phyloP scores from a whole-genome alignment of 495 filamentous ascomycete species.

The Penicillium bialowiezense region DNA sequence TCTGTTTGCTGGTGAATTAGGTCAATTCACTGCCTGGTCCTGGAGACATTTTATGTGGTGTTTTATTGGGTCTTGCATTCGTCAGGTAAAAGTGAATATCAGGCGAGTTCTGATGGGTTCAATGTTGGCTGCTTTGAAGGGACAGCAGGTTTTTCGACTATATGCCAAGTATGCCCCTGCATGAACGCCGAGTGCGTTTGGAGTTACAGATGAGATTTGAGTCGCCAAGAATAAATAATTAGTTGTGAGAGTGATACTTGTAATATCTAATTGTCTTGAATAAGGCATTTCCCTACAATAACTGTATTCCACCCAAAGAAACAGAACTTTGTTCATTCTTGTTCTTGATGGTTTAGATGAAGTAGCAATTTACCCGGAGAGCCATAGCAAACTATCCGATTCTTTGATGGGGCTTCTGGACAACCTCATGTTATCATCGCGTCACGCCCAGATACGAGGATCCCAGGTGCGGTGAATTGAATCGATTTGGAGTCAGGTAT shows the following conservation, averaged over 20 bases:
- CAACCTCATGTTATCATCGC: too few species aligned
- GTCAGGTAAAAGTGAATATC: slow-evolving; percentile 1
- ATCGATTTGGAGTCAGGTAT: slow-evolving; percentile 4
- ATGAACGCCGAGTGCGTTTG: not conserved
- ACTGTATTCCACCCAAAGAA: slow-evolving; percentile 2
- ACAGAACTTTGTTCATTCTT: not conserved
- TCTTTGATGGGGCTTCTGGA: too few species aligned
- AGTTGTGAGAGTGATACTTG: slow-evolving; percentile 1
- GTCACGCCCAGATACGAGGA: too few species aligned
- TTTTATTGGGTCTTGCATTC: slow-evolving; percentile 1
- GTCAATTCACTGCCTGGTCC: too few species aligned
- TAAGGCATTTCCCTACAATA: slow-evolving; percentile 1
- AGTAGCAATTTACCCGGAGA: too few species aligned
- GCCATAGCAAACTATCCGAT: too few species aligned
- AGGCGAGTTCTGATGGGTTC: slow-evolving; percentile 1
- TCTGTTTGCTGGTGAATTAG: not conserved
- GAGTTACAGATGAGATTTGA: slow-evolving; percentile 1
- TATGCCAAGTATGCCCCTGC: slow-evolving; percentile 1
- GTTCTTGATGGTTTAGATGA: too few species aligned
- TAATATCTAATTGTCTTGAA: not conserved
- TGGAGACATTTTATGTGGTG: slow-evolving; percentile 1
- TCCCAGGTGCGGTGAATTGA: too few species aligned
- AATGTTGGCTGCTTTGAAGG: slow-evolving; percentile 1
- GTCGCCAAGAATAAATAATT: slow-evolving; percentile 2
- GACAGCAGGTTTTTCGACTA: not conserved